Percentiles rank a stretch among this genome's conserved stretches.
Evolutionary conservation across 257 asterid species (phyloP).

Genomic region (Scutellaria galericulata): DNA sequence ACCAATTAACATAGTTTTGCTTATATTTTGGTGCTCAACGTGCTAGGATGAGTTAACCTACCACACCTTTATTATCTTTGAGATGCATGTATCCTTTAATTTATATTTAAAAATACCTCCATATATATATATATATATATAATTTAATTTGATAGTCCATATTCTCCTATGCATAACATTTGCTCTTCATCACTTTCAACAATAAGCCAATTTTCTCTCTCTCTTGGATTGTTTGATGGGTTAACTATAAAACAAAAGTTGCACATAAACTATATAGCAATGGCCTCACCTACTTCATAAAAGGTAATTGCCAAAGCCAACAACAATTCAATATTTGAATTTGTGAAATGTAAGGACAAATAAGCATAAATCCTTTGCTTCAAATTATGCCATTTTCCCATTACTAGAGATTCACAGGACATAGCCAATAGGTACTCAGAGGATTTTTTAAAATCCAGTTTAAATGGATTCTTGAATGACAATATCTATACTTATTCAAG

Average conservation of each 20-base stretch:
- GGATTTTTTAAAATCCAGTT: background rate
- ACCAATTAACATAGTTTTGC: no score
- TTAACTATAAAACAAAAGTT: background rate
- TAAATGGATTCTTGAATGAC: no score
- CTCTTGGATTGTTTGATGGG: background rate
- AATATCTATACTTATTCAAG: no score
- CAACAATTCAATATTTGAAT: slow-evolving; percentile 13
- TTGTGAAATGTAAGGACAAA: slow-evolving; percentile 9
- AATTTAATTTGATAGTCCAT: no score
- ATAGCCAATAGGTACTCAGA: background rate
- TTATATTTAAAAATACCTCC: no score
- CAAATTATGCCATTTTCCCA: slow-evolving; percentile 10
- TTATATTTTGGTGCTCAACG: no score
- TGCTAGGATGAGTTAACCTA: no score
- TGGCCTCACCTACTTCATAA: slow-evolving; percentile 6
- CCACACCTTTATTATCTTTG: no score
- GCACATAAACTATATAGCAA: background rate
- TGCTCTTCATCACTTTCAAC: background rate
- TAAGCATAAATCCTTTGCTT: background rate
- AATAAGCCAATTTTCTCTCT: background rate
- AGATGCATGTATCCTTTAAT: no score
- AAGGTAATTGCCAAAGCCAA: background rate
- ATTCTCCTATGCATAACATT: background rate
- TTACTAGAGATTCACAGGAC: slow-evolving; percentile 28
- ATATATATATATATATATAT: background rate